Conservation (phyloP, 192 early-diverging fungal genomes). For the Coemansia furcata region DNA sequence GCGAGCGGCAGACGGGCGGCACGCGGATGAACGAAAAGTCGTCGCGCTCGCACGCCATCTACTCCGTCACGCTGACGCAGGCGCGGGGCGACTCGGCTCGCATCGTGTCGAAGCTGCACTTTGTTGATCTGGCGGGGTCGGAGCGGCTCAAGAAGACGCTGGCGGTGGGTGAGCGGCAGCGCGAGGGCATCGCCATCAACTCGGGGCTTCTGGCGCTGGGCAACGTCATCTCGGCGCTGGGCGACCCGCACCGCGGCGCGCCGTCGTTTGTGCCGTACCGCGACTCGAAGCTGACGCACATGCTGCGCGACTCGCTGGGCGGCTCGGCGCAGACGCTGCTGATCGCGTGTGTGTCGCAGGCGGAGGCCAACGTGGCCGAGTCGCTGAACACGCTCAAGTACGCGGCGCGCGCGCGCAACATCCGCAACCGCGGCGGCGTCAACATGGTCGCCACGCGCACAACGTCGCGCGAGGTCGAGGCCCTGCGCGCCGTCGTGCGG, state of each 20-base stretch:
- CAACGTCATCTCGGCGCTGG: conserved; percentile 97
- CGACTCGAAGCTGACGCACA: conserved; percentile 93
- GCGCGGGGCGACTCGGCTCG: conserved; percentile 46
- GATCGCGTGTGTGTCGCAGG: conserved; percentile 91
- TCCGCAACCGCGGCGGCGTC: conserved; percentile 85
- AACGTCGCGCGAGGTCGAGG: conserved; percentile 59
- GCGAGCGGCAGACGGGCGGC: conserved; percentile 82
- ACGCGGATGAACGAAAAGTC: conserved; percentile 98
- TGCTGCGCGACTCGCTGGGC: conserved; percentile 95
- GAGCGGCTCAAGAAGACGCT: conserved; percentile 93
- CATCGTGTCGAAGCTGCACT: conserved; percentile 90
- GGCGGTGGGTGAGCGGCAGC: conserved; percentile 87
- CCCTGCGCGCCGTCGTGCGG: conserved; percentile 62
- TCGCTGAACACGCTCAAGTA: conserved; percentile 96
- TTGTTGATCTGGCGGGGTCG: conserved; percentile 98
- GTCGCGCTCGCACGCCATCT: conserved; percentile 96
- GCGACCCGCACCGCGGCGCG: conserved; percentile 63
- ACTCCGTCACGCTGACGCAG: conserved; percentile 85
- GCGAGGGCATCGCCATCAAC: conserved; percentile 98
- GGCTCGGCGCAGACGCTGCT: conserved; percentile 94
- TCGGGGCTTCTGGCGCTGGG: conserved; percentile 92
- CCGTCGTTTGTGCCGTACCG: conserved; percentile 87
- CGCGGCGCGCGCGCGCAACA: conserved; percentile 93
- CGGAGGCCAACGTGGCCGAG: conserved; percentile 81
- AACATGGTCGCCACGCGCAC: conserved; percentile 58